These are phyloP conservation scores for Pholiota conissans DNA, from an alignment of 768 basidiomycete genomes.

Conservation along the genomic window DNA sequence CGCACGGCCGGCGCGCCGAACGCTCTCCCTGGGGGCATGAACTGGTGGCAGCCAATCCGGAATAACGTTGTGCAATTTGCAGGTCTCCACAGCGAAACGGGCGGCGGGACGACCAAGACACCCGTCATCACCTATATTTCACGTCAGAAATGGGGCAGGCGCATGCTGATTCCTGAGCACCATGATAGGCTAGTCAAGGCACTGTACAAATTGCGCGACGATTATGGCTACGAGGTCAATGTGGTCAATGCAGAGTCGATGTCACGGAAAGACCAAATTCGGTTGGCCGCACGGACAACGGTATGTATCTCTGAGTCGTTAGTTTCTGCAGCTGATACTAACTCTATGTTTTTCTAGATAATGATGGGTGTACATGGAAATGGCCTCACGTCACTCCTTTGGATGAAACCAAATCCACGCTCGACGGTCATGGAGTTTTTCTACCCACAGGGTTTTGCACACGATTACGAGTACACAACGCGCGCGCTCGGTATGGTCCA, in stretches of 20 bases:
- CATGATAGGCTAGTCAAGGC: slow-evolving; percentile 80
- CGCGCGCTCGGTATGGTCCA: slow-evolving; percentile 83
- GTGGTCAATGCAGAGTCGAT: slow-evolving; percentile 84
- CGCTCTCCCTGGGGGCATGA: slow-evolving; percentile 65
- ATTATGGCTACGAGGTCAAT: slow-evolving; percentile 84
- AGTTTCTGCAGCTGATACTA: not conserved
- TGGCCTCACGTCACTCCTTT: slow-evolving; percentile 82
- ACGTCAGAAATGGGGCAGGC: slow-evolving; percentile 83
- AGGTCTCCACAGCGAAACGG: slow-evolving; percentile 48
- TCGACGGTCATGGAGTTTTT: slow-evolving; percentile 94
- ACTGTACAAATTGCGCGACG: slow-evolving; percentile 65
- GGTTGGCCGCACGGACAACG: slow-evolving; percentile 81
- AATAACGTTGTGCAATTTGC: slow-evolving; percentile 73
- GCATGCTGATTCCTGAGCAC: slow-evolving; percentile 75
- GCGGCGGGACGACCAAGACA: slow-evolving; percentile 45
- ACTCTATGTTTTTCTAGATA: slow-evolving; percentile 49
- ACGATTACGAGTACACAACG: slow-evolving; percentile 81
- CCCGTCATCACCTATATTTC: slow-evolving; percentile 94
- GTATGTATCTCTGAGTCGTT: slow-evolving; percentile 46
- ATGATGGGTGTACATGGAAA: slow-evolving; percentile 96
- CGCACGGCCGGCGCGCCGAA: slow-evolving; percentile 79
- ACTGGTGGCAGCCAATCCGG: slow-evolving; percentile 86
- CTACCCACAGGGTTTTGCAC: slow-evolving; percentile 79
- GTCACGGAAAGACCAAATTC: slow-evolving; percentile 76
- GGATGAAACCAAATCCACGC: slow-evolving; percentile 86